Evolutionary conservation across 148 eudicot species (phyloP), one percentile per base, ranked within the genome.

Genomic region (Bassia scoparia): DNA sequence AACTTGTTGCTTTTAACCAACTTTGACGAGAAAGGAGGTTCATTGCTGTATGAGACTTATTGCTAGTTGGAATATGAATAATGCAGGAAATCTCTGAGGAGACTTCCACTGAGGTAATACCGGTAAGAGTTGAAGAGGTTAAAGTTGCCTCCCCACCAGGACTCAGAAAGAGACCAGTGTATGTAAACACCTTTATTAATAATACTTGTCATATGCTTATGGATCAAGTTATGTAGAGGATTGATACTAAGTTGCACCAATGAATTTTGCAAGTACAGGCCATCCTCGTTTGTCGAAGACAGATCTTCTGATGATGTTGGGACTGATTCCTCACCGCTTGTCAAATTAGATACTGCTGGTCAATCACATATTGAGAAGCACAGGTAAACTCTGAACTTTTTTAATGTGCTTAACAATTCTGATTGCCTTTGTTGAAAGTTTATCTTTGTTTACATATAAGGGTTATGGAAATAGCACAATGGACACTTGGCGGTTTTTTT

Each of bases 141-240:
- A 81, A 74, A 74, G 82, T 76, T 8, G 59, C 72, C 38, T 79
- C 73, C 44, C 84, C 89, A 46, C 70, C 86, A 68, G 92, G 87
- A 70, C 77, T 91, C 74, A 87, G 98, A 79, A 91, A 89, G 80
- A 88, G 98, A 86, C 37, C 76, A 67, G 89, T 78, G 98, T 93
- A 85, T 81, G 96, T 82, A 50, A 58, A 61, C 71, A 21, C 74
- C 8, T 44, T 52, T 38, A 34, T 69, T 54, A 3, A 63, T 23
- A 23, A 58, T 43, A 10, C 56, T 37, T 72, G 34, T 2, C 67
- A 21, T 71, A 29, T 59, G 55, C 59, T 75, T 44, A n/a, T 26
- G 52, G 63, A 7, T 26, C 29, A 49, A 37, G 66, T 63, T 23
- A 30, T 4, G 30, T 65, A 15, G 43, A 38, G 17, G 55, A 1